phyloP scores from a whole-genome alignment of 257 asterid species.

The Nicotiana tabacum region DNA sequence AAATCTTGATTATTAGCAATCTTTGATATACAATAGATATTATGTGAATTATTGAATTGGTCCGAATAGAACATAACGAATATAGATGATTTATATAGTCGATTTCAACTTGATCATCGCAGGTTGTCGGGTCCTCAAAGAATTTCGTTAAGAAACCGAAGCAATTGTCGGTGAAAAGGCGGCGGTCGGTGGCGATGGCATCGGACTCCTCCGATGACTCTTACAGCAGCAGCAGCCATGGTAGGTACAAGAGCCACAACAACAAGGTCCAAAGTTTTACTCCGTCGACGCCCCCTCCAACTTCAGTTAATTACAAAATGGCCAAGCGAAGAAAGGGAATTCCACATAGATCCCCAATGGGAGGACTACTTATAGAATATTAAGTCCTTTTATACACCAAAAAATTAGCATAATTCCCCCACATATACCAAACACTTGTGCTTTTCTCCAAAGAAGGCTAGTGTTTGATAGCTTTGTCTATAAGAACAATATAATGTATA shows the following conservation, averaged over 20 bases:
- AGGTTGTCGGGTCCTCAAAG: conserved; percentile 49
- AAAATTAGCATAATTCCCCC: background rate
- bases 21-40: background rate
- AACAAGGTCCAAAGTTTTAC: conserved; percentile 23
- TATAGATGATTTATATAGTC: background rate
- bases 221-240: conserved; percentile 8
- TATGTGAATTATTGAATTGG: background rate
- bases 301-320: conserved; percentile 20
- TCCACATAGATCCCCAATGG: conserved; percentile 36
- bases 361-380: conserved; percentile 25
- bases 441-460: conserved; percentile 12
- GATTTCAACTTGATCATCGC: background rate
- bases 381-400: background rate
- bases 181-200: background rate
- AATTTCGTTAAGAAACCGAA: conserved; percentile 23
- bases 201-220: conserved; percentile 27
- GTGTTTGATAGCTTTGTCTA: background rate
- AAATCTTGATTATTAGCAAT: background rate
- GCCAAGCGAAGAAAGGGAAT: conserved; percentile 32
- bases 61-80: background rate
- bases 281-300: conserved; percentile 33
- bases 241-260: background rate
- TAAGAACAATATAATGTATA: background rate
- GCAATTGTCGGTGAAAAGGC: background rate
- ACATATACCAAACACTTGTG: background rate